Evolutionary conservation across 495 filamentous ascomycete species (phyloP).

Genomic region (Chlorociboria aeruginascens): DNA sequence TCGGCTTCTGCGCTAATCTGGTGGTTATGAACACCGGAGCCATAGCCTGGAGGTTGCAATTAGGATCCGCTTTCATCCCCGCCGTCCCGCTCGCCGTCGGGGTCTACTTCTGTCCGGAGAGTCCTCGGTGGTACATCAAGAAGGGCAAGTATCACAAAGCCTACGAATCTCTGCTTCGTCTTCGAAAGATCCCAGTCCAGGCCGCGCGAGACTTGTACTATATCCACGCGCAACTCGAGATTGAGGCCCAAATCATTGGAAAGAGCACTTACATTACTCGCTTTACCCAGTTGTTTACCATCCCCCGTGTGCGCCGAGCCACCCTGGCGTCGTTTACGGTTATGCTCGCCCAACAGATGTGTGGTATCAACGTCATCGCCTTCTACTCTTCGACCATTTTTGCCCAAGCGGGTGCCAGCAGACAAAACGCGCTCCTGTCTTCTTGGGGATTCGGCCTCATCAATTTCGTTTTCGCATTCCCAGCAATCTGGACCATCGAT

Average conservation of each 20-base stretch:
- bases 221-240: conserved; percentile 44
- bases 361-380: conserved; percentile 52
- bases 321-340: conserved; percentile 49
- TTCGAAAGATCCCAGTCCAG: conserved; percentile 54
- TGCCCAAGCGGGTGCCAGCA: conserved; percentile 42
- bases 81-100: conserved; percentile 52
- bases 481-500: conserved; percentile 75
- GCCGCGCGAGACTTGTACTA: conserved; percentile 69
- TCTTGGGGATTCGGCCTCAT: conserved; percentile 58
- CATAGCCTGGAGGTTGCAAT: conserved; percentile 65
- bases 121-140: conserved; percentile 31
- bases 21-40: conserved; percentile 40
- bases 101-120: conserved; percentile 67
- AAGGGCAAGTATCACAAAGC: conserved; percentile 51
- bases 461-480: conserved; percentile 76
- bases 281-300: conserved; percentile 43
- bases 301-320: conserved; percentile 46
- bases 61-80: conserved; percentile 69
- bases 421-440: conserved; percentile 41
- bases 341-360: conserved; percentile 61
- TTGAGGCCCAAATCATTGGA: conserved; percentile 32
- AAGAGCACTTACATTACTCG: conserved; percentile 35
- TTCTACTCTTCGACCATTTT: conserved; percentile 77
- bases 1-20: conserved; percentile 63
- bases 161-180: conserved; percentile 43